Evolutionary conservation across 768 basidiomycete genomes (phyloP).

Genomic region (Hericium erinaceus): DNA sequence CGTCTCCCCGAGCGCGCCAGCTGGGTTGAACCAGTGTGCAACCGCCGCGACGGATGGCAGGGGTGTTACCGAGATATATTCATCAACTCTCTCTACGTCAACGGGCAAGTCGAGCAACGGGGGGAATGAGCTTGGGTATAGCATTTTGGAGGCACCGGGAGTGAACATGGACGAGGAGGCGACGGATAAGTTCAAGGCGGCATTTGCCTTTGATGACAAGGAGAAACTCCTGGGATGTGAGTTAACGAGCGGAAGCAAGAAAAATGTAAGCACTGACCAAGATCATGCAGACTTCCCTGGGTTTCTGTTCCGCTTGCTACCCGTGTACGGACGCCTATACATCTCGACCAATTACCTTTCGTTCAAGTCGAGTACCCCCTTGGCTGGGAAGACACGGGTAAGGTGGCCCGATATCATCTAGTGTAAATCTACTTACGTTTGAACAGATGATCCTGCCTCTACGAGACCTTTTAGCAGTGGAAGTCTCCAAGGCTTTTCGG

Average conservation of each 20-base stretch:
- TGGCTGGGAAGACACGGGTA: slow-evolving; percentile 77
- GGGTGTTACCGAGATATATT: slow-evolving; percentile 17
- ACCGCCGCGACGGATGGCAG: slow-evolving; percentile 4
- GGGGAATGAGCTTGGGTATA: slow-evolving; percentile 36
- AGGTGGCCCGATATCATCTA: slow-evolving; percentile 13
- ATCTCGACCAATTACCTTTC: slow-evolving; percentile 91
- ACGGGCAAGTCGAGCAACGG: slow-evolving; percentile 13
- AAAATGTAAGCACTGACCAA: slow-evolving; percentile 4
- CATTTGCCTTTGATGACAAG: slow-evolving; percentile 85
- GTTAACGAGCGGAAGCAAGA: slow-evolving; percentile 23
- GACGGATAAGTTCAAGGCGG: slow-evolving; percentile 64
- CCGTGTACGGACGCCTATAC: slow-evolving; percentile 80
- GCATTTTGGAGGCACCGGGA: slow-evolving; percentile 71
- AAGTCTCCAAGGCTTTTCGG: slow-evolving; percentile 79
- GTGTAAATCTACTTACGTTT: background rate
- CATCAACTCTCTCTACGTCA: slow-evolving; percentile 26
- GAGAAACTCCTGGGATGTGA: slow-evolving; percentile 82
- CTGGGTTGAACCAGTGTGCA: background rate
- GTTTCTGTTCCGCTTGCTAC: slow-evolving; percentile 83
- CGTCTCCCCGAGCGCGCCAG: background rate
- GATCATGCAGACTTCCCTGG: slow-evolving; percentile 69
- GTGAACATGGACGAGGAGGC: slow-evolving; percentile 50
- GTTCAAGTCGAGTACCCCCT: slow-evolving; percentile 82
- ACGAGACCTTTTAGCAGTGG: slow-evolving; percentile 74
- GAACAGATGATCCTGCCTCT: slow-evolving; percentile 90